Base-by-base conservation (phyloP, 192 early-diverging fungal genomes). In the Coemansia reversa region DNA sequence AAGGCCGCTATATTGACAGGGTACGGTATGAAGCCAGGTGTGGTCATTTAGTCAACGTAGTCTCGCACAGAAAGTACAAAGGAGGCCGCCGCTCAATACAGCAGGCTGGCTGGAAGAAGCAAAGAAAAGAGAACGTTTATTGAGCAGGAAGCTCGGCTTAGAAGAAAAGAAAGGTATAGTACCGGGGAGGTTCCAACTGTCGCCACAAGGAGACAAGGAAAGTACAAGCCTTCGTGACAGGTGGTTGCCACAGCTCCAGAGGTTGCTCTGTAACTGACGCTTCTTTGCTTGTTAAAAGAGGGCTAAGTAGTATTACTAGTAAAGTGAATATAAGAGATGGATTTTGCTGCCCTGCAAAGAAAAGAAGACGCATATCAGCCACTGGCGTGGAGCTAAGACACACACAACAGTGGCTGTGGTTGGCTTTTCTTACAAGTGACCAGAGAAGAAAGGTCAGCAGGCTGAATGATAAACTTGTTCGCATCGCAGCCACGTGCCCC, bases 11-110 rank as follows among this genome's bases (percentile, higher is more conserved):
- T 53, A 54, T 50, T 60, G 57, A 69, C 48, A 24, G 70, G 32
- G 53, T 70, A 79, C 50, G 63, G 63, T 28, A 73, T 55, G 45
- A 79, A 63, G 55, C 66, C 62, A 33, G 76, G 66, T 35, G 76
- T 67, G 55, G 58, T 67, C 76, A 79, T 79, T 66, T 63, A 72
- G 54, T 39, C 58, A 56, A 28, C 8, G 58, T 14, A 28, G 39
- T 27, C 47, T 42, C 23, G 58, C 58, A 24, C 27, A 18, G 4
- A 28, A 27, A 16, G 52, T 18, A 24, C 11, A 16, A 9, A 39
- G 42, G 56, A 24, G 20, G 33, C 56, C 56, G 22, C 18, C 35
- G 8, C 35, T 39, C 35, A 39, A 18, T 49, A 30, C 39, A 65
- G 51, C 27, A 49, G 16, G 62, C 24, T 23, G 33, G 4, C 14